Conservation (phyloP, 176 grass and related monocot species). For the Triticum urartu region DNA sequence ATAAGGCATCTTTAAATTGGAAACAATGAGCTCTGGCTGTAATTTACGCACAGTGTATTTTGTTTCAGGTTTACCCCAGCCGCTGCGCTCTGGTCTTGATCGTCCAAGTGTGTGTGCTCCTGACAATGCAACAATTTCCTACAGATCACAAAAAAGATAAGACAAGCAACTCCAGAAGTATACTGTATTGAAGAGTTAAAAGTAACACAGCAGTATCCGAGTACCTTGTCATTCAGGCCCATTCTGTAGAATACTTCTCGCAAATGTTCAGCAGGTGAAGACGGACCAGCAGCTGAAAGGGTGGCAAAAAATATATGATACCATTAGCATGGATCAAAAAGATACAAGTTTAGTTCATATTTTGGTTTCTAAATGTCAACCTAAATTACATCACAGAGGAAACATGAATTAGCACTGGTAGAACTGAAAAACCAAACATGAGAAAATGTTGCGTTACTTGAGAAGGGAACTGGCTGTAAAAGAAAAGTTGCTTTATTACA, state of each 20-base stretch:
- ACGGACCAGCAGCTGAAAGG: conserved; percentile 77
- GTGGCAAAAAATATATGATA: conserved; percentile 4
- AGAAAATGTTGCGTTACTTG: neutral
- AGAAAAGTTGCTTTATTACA: neutral
- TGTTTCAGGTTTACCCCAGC: conserved; percentile 97
- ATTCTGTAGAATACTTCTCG: conserved; percentile 96
- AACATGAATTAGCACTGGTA: neutral
- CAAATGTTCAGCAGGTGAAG: conserved; percentile 87
- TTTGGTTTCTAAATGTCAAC: neutral
- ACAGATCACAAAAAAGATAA: conserved; percentile 15
- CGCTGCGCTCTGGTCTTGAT: conserved; percentile 82
- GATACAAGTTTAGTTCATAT: neutral
- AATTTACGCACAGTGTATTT: conserved; percentile 79
- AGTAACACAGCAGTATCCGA: neutral
- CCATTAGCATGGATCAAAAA: neutral
- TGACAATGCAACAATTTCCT: conserved; percentile 95
- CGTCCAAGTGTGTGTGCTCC: conserved; percentile 98
- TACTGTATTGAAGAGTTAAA: neutral
- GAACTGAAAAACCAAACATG: neutral
- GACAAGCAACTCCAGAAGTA: conserved; percentile 10
- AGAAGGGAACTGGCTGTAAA: neutral
- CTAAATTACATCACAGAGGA: neutral
- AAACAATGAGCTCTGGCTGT: neutral
- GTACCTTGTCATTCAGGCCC: conserved; percentile 87
- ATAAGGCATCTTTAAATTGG: neutral